phyloP scores from a whole-genome alignment of 2,329 filamentous ascomycete species.

The Botrytis fragariae region DNA sequence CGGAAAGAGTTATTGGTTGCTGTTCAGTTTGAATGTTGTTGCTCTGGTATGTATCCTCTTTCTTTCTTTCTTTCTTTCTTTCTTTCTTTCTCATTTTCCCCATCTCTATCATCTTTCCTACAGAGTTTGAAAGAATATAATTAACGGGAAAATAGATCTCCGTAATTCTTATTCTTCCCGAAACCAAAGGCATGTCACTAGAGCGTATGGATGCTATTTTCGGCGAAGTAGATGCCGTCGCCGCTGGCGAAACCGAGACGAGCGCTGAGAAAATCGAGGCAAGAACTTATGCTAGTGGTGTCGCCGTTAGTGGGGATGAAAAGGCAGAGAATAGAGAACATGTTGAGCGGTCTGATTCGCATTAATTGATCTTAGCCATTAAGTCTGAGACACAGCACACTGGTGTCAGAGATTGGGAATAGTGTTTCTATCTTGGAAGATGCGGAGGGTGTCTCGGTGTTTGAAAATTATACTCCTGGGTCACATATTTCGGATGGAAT shows the following conservation, averaged over 20 bases:
- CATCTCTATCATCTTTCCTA: neutral
- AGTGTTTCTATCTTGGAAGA: no score
- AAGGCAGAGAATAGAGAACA: neutral
- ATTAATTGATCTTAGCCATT: neutral
- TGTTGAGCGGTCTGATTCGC: neutral
- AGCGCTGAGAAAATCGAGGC: conserved; percentile 34
- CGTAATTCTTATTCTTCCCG: conserved; percentile 51
- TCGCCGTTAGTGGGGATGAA: neutral
- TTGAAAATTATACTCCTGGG: neutral
- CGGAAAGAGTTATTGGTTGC: conserved; percentile 42
- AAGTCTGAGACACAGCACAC: neutral
- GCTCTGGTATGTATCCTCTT: conserved; percentile 32
- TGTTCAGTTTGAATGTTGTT: conserved; percentile 42
- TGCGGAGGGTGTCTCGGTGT: neutral
- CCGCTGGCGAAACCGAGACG: conserved; percentile 36
- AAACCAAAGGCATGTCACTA: conserved; percentile 52
- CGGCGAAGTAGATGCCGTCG: conserved; percentile 38
- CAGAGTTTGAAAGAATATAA: neutral
- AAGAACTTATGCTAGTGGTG: neutral
- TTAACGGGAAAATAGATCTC: conserved; percentile 38
- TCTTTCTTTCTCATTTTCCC: neutral
- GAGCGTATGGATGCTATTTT: conserved; percentile 56
- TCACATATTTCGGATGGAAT: neutral
- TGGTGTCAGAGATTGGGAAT: neutral
- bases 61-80: neutral